These are phyloP conservation scores for Lachnellula cervina DNA, from an alignment of 2,329 filamentous ascomycete genomes.

Conservation along the genomic window DNA sequence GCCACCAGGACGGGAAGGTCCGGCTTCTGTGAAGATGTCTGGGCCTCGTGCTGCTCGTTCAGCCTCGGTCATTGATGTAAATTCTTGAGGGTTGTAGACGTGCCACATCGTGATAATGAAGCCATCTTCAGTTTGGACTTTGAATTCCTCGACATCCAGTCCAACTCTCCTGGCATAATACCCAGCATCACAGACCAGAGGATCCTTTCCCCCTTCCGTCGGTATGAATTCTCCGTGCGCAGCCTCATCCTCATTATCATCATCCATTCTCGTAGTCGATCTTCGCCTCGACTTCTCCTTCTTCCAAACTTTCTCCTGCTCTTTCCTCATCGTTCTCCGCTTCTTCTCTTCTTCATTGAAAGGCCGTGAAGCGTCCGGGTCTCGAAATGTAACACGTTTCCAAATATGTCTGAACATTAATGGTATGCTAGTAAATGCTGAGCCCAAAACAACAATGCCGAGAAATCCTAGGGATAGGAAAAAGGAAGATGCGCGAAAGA, in stretches of 20 bases:
- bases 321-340: slow-evolving; percentile 50
- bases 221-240: slow-evolving; percentile 52
- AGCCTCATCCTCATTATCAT: slow-evolving; percentile 38
- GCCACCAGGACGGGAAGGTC: slow-evolving; percentile 35
- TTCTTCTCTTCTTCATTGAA: slow-evolving; percentile 70
- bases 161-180: slow-evolving; percentile 89
- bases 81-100: slow-evolving; percentile 76
- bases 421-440: slow-evolving; percentile 63
- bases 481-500: slow-evolving; percentile 64
- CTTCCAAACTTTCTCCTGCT: slow-evolving; percentile 60
- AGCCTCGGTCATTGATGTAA: slow-evolving; percentile 46
- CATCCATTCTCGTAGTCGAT: slow-evolving; percentile 29
- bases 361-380: slow-evolving; percentile 57
- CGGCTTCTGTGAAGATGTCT: slow-evolving; percentile 52
- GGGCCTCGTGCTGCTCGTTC: slow-evolving; percentile 54
- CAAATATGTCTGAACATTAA: slow-evolving; percentile 44
- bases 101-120: slow-evolving; percentile 90
- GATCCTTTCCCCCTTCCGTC: slow-evolving; percentile 76
- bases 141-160: slow-evolving; percentile 75
- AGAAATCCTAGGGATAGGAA: slow-evolving; percentile 76
- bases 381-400: slow-evolving; percentile 50
- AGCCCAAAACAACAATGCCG: slow-evolving; percentile 67
- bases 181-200: slow-evolving; percentile 68
- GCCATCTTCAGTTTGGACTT: slow-evolving; percentile 89
- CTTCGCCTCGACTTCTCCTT: slow-evolving; percentile 37